A percentile compares a stretch with the other conserved stretches of the same genome.
phyloP scores from a whole-genome alignment of 2,329 filamentous ascomycete species.

The Aureobasidium vineae region DNA sequence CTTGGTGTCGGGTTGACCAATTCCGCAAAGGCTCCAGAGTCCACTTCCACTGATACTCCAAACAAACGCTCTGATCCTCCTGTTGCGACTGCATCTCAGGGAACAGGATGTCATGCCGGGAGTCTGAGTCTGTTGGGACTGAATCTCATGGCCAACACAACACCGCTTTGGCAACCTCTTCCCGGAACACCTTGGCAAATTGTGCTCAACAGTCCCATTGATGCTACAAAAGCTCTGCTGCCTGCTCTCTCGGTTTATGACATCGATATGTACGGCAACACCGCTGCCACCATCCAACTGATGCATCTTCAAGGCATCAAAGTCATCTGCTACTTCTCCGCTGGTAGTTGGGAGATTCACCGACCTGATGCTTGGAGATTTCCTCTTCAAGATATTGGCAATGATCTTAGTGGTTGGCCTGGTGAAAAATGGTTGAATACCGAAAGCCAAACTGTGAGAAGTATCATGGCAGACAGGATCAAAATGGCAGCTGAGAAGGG shows the following conservation, averaged over 20 bases:
- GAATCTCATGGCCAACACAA: background rate
- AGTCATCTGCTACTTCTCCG: slow-evolving; percentile 74
- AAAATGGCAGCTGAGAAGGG: slow-evolving; percentile 52
- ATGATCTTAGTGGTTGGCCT: slow-evolving; percentile 60
- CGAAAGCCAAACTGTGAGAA: slow-evolving; percentile 57
- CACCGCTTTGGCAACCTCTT: slow-evolving; percentile 52
- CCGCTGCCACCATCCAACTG: slow-evolving; percentile 46
- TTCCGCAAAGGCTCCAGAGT: background rate
- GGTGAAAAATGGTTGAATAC: slow-evolving; percentile 67
- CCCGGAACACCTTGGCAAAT: slow-evolving; percentile 62
- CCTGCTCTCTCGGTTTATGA: slow-evolving; percentile 59
- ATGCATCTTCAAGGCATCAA: slow-evolving; percentile 56
- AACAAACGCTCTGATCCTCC: slow-evolving; percentile 3
- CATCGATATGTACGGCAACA: slow-evolving; percentile 59
- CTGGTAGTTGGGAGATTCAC: slow-evolving; percentile 65
- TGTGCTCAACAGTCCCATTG: slow-evolving; percentile 50
- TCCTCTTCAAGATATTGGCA: slow-evolving; percentile 55
- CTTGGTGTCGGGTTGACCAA: slow-evolving; percentile 26
- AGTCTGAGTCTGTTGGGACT: background rate
- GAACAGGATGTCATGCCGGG: background rate
- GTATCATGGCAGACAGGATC: slow-evolving; percentile 63
- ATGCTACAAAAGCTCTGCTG: slow-evolving; percentile 35
- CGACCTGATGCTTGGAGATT: slow-evolving; percentile 60
- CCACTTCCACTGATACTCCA: background rate
- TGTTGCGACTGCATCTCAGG: slow-evolving; percentile 12